Evolutionary conservation across 2,329 filamentous ascomycete genomes (phyloP).

Genomic region (Zelopaecilomyces penicillatus): DNA sequence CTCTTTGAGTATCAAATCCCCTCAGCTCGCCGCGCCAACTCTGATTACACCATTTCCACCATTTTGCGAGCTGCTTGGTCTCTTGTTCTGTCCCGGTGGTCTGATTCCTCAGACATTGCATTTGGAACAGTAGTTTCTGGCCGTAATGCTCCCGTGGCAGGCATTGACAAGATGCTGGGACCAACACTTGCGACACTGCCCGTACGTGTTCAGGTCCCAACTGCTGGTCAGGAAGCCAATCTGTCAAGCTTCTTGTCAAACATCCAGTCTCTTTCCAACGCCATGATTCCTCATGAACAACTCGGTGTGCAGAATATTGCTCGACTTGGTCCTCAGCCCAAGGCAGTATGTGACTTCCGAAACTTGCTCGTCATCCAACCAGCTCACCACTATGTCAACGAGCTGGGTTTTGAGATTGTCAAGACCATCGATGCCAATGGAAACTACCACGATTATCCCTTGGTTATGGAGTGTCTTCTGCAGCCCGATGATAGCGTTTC

Average conservation of each 20-base stretch:
- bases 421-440: constrained; percentile 1
- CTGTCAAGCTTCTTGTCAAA: neutral
- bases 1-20: neutral
- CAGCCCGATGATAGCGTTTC: neutral
- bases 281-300: constrained; percentile 6
- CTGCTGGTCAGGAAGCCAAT: neutral
- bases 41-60: neutral
- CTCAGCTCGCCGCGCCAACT: neutral
- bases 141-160: neutral
- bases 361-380: constrained; percentile 6
- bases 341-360: constrained; percentile 3
- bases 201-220: neutral
- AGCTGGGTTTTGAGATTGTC: neutral
- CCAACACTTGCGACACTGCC: constrained; percentile 8
- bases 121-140: constrained; percentile 2
- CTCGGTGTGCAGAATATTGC: constrained; percentile 6
- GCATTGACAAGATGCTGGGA: neutral
- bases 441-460: constrained; percentile 1
- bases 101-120: neutral
- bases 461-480: constrained; percentile 5
- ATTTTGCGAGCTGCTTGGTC: constrained; percentile 2
- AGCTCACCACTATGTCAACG: neutral
- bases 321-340: neutral
- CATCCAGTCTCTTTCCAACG: neutral
- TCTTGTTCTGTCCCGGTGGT: neutral